Evolutionary conservation across 139 green algal species (phyloP), one percentile per base, ranked within the genome.

Genomic region (Micromonas pusilla): DNA sequence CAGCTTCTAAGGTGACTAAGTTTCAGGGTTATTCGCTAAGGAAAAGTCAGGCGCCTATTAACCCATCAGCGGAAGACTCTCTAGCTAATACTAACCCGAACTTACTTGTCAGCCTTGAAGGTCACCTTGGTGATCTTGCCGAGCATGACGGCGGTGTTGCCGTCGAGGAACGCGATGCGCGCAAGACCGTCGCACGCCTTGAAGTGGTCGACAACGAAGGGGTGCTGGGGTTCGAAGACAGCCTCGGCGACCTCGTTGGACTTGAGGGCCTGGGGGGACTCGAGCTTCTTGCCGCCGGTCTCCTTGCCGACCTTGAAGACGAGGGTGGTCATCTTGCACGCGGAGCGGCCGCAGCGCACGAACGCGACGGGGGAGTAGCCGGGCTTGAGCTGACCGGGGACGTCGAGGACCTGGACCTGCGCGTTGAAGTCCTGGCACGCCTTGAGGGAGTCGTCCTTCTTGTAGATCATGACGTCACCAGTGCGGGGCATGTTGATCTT

Each of bases 261-360:
- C 91, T 96, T 96, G 60, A 96, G 88, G 76, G 81, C 83, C 77
- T 91, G 83, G 76, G 91, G 90, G 9, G 75, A 83, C 82, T 96
- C 91, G 80, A 94, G 78, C 91, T 95, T 96, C 90, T 96, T 96
- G 84, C 91, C 91, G 79, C 91, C 91, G 70, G 91, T 96, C 91
- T 96, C 91, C 90, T 96, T 96, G 83, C 91, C 91, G 63, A 89
- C 87, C 91, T 96, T 96, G 91, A 90, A 95, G 87, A 93, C 88
- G 84, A 96, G 89, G 66, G 80, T 80, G 76, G 82, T 87, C 53
- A 96, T 89, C 70, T 87, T 86, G 91, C 91, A 96, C 36, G 91
- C 91, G 63, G 91, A 86, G 85, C 91, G 91, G 66, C 91, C 91
- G 81, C 89, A 94, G 72, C 91, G 91, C 68, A 96, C 91, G 80